phyloP scores from a whole-genome alignment of 805 yeast species.

The Kuraishia floccosa region DNA sequence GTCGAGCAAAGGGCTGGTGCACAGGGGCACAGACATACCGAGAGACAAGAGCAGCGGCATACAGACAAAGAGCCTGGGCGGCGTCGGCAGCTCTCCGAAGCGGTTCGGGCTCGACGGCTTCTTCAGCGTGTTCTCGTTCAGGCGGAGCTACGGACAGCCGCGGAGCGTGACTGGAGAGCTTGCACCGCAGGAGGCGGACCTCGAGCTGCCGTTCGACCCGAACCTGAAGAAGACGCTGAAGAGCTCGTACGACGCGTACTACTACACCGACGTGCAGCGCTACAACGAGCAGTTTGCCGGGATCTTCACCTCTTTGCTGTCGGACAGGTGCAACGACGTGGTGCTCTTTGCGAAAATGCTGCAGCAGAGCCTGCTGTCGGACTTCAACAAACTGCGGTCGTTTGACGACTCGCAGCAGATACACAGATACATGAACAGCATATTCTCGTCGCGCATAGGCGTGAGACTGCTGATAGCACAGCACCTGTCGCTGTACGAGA shows the following conservation, averaged over 20 bases:
- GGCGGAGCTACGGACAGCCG: too few species aligned
- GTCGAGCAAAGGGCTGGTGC: too few species aligned
- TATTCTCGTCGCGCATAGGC: conserved; percentile 1
- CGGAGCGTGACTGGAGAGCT: background rate
- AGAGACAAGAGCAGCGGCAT: background rate
- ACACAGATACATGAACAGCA: background rate
- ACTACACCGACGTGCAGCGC: background rate
- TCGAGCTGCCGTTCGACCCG: too few species aligned
- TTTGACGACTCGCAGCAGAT: background rate
- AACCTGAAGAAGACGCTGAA: background rate
- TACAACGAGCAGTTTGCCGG: background rate
- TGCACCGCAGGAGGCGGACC: background rate
- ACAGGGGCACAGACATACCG: too few species aligned
- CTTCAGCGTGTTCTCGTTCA: background rate
- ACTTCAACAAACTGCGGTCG: background rate
- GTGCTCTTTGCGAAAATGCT: background rate
- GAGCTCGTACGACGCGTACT: background rate
- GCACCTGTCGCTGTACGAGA: background rate
- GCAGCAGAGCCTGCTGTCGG: background rate
- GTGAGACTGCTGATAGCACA: background rate
- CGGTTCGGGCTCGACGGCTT: too few species aligned
- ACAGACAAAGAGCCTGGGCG: background rate
- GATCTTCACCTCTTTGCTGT: background rate
- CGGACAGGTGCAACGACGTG: background rate
- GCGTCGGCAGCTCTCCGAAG: too few species aligned